A percentile compares a stretch with the other conserved stretches of the same genome.
Conservation (phyloP, 805 yeast species). For the Wickerhamiella hasegawae region DNA sequence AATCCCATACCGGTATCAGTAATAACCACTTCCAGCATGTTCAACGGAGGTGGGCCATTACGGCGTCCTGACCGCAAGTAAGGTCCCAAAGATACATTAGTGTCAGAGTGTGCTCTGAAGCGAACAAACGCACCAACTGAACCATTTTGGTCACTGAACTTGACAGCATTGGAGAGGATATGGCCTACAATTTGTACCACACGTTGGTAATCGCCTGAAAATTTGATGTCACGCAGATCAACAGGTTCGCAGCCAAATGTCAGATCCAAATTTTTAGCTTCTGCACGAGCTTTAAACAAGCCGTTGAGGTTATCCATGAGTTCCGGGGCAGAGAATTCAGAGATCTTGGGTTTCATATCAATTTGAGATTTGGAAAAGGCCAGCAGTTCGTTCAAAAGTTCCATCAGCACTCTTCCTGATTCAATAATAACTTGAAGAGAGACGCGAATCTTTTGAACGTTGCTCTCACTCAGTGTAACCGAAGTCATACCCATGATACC, state of each 20-base stretch:
- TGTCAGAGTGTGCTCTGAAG: conserved; percentile 7
- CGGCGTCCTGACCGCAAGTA: neutral
- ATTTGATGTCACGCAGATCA: conserved; percentile 33
- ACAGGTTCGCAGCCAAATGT: conserved; percentile 44
- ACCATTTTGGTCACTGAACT: conserved; percentile 61
- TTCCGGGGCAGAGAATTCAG: conserved; percentile 59
- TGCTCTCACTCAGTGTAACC: conserved; percentile 75
- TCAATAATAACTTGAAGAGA: conserved; percentile 69
- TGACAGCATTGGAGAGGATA: conserved; percentile 73
- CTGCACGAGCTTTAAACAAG: conserved; percentile 38
- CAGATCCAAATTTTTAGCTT: conserved; percentile 56
- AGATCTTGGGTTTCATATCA: conserved; percentile 69
- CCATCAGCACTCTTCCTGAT: conserved; percentile 76
- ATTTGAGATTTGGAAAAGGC: conserved; percentile 81
- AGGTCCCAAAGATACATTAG: conserved; percentile 4
- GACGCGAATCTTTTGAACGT: conserved; percentile 45
- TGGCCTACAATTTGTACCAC: conserved; percentile 84
- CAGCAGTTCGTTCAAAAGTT: conserved; percentile 74
- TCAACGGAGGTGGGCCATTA: conserved; percentile 3
- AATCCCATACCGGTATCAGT: conserved; percentile 90
- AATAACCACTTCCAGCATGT: conserved; percentile 46
- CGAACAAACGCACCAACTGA: conserved; percentile 15
- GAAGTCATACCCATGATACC: conserved; percentile 95
- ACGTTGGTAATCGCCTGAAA: conserved; percentile 71
- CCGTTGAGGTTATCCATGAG: conserved; percentile 66